phyloP scores from a whole-genome alignment of 2,329 filamentous ascomycete species.

The Cladosporium austrohemisphaericum region DNA sequence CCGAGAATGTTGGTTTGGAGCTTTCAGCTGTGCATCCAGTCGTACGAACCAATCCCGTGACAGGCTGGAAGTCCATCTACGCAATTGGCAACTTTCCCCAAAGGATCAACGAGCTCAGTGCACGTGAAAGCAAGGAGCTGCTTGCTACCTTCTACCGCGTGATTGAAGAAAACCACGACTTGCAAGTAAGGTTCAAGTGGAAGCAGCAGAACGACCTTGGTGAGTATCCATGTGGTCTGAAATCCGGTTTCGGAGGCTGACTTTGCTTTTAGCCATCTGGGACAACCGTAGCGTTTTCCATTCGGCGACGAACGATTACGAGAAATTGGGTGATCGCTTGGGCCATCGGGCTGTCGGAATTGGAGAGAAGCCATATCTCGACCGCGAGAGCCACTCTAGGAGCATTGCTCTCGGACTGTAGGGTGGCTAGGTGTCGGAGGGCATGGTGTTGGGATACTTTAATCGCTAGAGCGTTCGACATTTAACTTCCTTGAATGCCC shows the following conservation, averaged over 20 bases:
- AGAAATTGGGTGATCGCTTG: slow-evolving; percentile 48
- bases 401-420: too few relatives aligned
- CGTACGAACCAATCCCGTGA: slow-evolving; percentile 59
- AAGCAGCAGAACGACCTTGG: slow-evolving; percentile 47
- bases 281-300: slow-evolving; percentile 61
- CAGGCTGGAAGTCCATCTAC: slow-evolving; percentile 59
- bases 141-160: slow-evolving; percentile 23
- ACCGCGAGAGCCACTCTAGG: slow-evolving; percentile 49
- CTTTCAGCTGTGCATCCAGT: slow-evolving; percentile 44
- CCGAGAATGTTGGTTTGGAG: slow-evolving; percentile 52
- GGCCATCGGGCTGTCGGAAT: slow-evolving; percentile 54
- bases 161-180: slow-evolving; percentile 48
- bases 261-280: slow-evolving; percentile 53
- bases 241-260: background rate
- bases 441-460: too few relatives aligned
- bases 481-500: too few relatives aligned
- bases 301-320: slow-evolving; percentile 61
- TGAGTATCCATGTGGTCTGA: slow-evolving; percentile 23
- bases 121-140: slow-evolving; percentile 23
- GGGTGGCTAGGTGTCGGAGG: too few relatives aligned
- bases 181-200: slow-evolving; percentile 51
- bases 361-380: slow-evolving; percentile 54
- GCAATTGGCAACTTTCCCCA: slow-evolving; percentile 55
- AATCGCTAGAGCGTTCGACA: too few relatives aligned
- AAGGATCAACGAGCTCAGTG: slow-evolving; percentile 50